Evolutionary conservation across 2,329 filamentous ascomycete genomes (phyloP), one percentile per base, ranked within the genome.

Genomic region (Talaromyces marneffei): DNA sequence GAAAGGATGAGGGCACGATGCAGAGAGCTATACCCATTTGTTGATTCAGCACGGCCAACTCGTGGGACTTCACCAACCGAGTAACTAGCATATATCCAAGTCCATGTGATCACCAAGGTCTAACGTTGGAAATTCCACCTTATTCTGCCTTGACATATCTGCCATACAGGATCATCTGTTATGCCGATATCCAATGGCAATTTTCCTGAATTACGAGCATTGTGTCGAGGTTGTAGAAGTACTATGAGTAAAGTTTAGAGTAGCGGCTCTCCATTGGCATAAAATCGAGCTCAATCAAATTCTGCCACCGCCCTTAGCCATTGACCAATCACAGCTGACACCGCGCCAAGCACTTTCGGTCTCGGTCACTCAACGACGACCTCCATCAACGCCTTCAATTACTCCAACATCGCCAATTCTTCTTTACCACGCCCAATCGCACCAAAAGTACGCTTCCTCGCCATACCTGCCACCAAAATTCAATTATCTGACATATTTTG

Each of bases 351-450:
- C 52, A 55, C 31, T 39, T 52, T 40, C 23, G 14, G 52, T 40
- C 52, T 37, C 31, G 52, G 16, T 39, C 52, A 27, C 2, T 39
- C 33, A n/a, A 40, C 18, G 25, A 29, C 33, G 29, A 40, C 52
- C 33, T 39, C 33, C 23, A 33, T 33, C 27, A 48, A 44, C 48
- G 31, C 37, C 44, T 42, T 39, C 31, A 46, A 54, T 40, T 50
- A 10, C 59, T 61, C n/a, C 56, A 59, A 33, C 23, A 31, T 53
- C 18, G 20, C 31, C 57, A 59, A 52, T 25, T 54, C 33, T 31
- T 14, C 35, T 42, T 8, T 18, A 29, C n/a, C 18, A 18, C 37
- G 20, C 25, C 29, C 55, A 23, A 35, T 27, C 1, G 39, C 16
- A 20, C 55, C 14, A 50, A 48, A 20, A 27, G 18, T 25, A 37